Base-by-base conservation (phyloP, 106 monocot genomes). In the Dendrobium chrysotoxum region DNA sequence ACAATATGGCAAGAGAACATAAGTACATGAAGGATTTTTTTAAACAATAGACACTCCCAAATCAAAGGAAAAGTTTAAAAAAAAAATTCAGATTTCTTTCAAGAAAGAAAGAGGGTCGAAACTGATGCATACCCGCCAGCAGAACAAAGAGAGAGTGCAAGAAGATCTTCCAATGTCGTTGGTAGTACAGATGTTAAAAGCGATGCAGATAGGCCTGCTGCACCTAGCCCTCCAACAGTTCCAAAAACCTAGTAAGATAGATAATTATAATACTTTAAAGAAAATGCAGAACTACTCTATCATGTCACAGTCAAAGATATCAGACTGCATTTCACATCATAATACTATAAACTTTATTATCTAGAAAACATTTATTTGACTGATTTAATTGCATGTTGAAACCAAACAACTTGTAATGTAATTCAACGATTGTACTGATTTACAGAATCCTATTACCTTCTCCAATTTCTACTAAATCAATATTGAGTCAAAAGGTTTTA, bases 151-250 rank as follows among this genome's bases (percentile, higher is more conserved):
- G 80, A 84, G 74, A 98, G 86, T 77, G 98, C 98, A 79, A 98
- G 89, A 83, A 98, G 98, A 80, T 98, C 98, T 81, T 98, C 98
- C 54, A 90, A 53, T 42, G 98, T 93, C 13, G 95, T 95, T 75
- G 92, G 90, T 45, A 98, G 55, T 76, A 98, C 92, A 45, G 98
- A 98, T 57, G 98, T 98, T n/a, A 98, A 70, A 57, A 98, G 92
- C 78, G 98, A 98, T 53, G 92, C 98, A 68, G 95, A 98, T n/a
- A 98, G 86, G 42, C 98, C 95, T 35, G 98, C 90, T 71, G 90
- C 92, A 41, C 92, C 98, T 39, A 98, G 57, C 40, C 95, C 95
- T 77, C 98, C 98, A 87, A 92, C 92, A 54, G 98, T 95, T 50
- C 89, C 94, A 25, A 92, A 75, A 80, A 89, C 95, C 98, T 98